phyloP scores from a whole-genome alignment of 1,284 basidiomycete species.

The Anthracocystis setariae region DNA sequence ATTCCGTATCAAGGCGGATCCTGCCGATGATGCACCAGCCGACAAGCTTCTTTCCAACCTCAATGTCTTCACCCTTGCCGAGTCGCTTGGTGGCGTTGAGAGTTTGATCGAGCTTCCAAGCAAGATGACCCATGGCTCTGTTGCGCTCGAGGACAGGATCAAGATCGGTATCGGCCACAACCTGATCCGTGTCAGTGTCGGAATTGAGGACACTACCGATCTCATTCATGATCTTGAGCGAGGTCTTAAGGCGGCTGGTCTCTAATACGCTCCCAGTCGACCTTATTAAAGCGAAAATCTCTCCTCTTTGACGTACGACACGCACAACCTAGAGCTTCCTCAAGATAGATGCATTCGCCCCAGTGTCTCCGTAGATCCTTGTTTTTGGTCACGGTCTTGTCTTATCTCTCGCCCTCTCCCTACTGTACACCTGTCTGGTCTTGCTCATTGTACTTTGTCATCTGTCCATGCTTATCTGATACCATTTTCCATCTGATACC shows the following conservation, averaged over 20 bases:
- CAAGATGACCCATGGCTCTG: slow-evolving; percentile 69
- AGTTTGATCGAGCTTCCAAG: slow-evolving; percentile 77
- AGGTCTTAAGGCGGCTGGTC: slow-evolving; percentile 71
- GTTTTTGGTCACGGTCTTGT: slow-evolving; percentile 1
- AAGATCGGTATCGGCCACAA: slow-evolving; percentile 76
- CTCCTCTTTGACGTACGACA: not conserved
- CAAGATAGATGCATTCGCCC: slow-evolving; percentile 6
- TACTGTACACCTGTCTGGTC: not conserved
- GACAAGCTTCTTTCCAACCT: slow-evolving; percentile 78
- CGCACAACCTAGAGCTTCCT: slow-evolving; percentile 7
- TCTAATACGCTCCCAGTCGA: slow-evolving; percentile 4
- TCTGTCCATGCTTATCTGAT: slow-evolving; percentile 2
- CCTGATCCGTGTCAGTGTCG: slow-evolving; percentile 84
- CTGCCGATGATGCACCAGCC: slow-evolving; percentile 70
- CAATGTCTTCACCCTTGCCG: slow-evolving; percentile 83
- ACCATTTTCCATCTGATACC: not conserved
- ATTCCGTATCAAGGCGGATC: slow-evolving; percentile 67
- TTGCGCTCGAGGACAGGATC: slow-evolving; percentile 77
- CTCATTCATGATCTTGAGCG: slow-evolving; percentile 79
- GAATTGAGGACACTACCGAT: slow-evolving; percentile 87
- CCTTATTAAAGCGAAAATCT: not conserved
- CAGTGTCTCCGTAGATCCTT: slow-evolving; percentile 8
- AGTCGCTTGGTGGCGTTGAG: slow-evolving; percentile 91
- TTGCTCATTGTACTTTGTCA: slow-evolving; percentile 4
- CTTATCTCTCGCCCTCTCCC: not conserved